These are phyloP conservation scores for Hericium rajendrae DNA, from an alignment of 768 basidiomycete genomes.

Conservation along the genomic window DNA sequence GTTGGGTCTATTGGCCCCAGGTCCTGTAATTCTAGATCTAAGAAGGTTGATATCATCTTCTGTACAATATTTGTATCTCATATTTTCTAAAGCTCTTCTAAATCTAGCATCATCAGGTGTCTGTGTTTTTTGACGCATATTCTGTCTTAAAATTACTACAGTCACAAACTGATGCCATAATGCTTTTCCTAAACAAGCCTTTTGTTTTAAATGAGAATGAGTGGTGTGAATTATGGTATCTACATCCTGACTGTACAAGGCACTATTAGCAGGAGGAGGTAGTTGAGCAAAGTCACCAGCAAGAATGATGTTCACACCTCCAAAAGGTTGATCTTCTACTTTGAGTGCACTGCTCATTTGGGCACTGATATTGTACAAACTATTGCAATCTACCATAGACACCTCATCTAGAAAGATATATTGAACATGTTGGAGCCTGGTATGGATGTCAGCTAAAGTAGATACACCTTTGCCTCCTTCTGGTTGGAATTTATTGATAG, in stretches of 20 bases:
- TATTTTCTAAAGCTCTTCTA: too few species aligned
- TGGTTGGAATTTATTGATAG: not conserved
- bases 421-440: conserved; percentile 19
- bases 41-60: too few species aligned
- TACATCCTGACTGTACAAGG: conserved; percentile 14
- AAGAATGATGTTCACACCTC: conserved; percentile 33
- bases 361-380: conserved; percentile 19
- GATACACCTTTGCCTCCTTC: not conserved
- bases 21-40: too few species aligned
- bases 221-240: not conserved
- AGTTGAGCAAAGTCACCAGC: conserved; percentile 40
- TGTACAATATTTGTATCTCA: too few species aligned
- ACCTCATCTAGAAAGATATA: conserved; percentile 36
- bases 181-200: conserved; percentile 8
- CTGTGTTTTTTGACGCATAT: too few species aligned
- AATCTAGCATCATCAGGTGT: too few species aligned
- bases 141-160: conserved; percentile 14
- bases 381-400: conserved; percentile 29
- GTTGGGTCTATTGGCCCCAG: too few species aligned
- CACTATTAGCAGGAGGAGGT: conserved; percentile 19
- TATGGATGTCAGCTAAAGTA: not conserved
- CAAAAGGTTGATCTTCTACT: conserved; percentile 20
- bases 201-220: conserved; percentile 1
- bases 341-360: conserved; percentile 14
- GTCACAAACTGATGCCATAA: conserved; percentile 13